A percentile compares a stretch with the other conserved stretches of the same genome.
Conservation (phyloP, 805 yeast genomes). For the Priceomyces haplophilus region DNA sequence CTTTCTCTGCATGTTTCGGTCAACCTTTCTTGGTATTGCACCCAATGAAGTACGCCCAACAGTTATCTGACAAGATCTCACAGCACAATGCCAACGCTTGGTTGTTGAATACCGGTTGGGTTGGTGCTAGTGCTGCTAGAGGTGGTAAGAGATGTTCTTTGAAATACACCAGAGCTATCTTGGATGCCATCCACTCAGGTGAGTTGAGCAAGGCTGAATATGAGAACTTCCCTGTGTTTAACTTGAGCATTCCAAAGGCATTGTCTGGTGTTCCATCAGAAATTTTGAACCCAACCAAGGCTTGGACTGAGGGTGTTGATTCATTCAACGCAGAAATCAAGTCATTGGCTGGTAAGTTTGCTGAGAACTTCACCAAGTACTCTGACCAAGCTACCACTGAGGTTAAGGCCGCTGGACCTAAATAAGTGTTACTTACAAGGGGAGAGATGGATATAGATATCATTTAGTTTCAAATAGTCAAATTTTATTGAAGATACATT, state of each 20-base stretch:
- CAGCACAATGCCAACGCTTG: conserved; percentile 89
- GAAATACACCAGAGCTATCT: conserved; percentile 94
- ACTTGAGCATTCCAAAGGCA: conserved; percentile 79
- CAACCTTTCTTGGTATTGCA: conserved; percentile 98
- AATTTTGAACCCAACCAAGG: conserved; percentile 79
- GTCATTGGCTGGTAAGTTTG: conserved; percentile 71
- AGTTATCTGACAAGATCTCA: conserved; percentile 88
- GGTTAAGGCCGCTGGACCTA: conserved; percentile 92
- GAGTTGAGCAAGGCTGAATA: conserved; percentile 73
- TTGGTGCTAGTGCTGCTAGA: conserved; percentile 84
- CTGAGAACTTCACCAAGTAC: conserved; percentile 84
- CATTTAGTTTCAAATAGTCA: conserved; percentile 2
- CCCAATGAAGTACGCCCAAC: conserved; percentile 97
- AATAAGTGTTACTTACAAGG: conserved; percentile 24
- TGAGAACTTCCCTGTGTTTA: conserved; percentile 83
- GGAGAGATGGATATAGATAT: conserved; percentile 11
- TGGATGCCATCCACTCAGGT: conserved; percentile 93
- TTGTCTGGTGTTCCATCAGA: conserved; percentile 82
- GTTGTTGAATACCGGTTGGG: conserved; percentile 98
- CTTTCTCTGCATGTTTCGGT: conserved; percentile 98
- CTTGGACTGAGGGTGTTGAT: conserved; percentile 58
- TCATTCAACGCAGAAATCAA: conserved; percentile 41
- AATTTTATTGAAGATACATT: neutral
- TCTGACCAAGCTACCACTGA: conserved; percentile 77
- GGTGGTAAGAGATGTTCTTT: conserved; percentile 98